A percentile compares a stretch with the other conserved stretches of the same genome.
These are phyloP conservation scores for Malus orientalis DNA, from an alignment of 306 rosid species.

Conservation along the genomic window DNA sequence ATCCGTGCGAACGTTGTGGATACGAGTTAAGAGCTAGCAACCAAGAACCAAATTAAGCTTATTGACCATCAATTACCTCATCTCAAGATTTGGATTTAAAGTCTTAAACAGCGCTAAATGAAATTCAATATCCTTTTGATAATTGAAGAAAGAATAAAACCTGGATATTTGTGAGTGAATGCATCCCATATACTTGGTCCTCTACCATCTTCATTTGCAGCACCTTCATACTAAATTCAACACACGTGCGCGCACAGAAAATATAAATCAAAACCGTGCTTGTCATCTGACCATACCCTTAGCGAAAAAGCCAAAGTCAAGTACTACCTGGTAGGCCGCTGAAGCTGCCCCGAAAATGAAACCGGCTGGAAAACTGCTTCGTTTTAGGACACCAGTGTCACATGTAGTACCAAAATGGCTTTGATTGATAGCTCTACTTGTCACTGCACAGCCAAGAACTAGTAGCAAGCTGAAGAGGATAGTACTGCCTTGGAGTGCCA, in stretches of 20 bases:
- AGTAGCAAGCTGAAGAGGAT: neutral
- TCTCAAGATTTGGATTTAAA: too few relatives aligned
- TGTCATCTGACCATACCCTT: too few relatives aligned
- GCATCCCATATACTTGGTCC: constrained; percentile 56
- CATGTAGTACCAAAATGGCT: too few relatives aligned
- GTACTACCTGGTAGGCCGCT: constrained; percentile 4
- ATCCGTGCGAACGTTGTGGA: too few relatives aligned
- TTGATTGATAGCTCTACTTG: neutral
- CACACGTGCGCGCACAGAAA: neutral
- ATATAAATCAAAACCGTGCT: too few relatives aligned
- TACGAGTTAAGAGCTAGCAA: too few relatives aligned
- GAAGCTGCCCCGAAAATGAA: constrained; percentile 12
- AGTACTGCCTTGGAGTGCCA: constrained; percentile 6
- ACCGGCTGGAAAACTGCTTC: constrained; percentile 33
- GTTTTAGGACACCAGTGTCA: neutral
- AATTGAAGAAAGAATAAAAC: neutral
- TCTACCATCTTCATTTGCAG: constrained; percentile 41
- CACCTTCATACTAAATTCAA: constrained; percentile 49
- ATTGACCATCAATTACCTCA: too few relatives aligned
- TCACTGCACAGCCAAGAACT: neutral
- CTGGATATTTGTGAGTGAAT: constrained; percentile 38
- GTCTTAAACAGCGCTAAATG: too few relatives aligned
- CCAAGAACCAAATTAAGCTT: too few relatives aligned
- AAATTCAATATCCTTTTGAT: too few relatives aligned
- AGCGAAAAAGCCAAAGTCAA: too few relatives aligned